A percentile compares a stretch with the other conserved stretches of the same genome.
phyloP scores from a whole-genome alignment of 2,329 filamentous ascomycete species.

The Apiospora hydei region DNA sequence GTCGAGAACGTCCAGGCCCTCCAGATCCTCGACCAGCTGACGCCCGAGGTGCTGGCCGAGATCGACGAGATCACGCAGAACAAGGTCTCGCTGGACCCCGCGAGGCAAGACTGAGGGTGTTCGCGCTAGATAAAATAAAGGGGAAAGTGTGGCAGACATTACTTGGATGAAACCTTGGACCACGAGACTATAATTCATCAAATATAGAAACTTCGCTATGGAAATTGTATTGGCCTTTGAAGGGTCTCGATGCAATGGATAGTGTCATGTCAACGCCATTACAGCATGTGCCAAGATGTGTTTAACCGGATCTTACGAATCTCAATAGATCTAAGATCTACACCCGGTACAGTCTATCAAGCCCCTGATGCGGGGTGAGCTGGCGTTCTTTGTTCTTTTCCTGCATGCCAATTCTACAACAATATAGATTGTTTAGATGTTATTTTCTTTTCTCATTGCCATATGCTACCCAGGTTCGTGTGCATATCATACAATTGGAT shows the following conservation, averaged over 20 bases:
- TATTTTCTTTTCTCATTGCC: background rate
- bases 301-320: background rate
- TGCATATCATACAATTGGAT: background rate
- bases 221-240: too few relatives aligned
- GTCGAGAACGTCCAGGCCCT: conserved; percentile 66
- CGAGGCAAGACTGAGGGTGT: conserved; percentile 24
- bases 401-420: background rate
- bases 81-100: conserved; percentile 45
- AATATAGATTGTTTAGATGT: background rate
- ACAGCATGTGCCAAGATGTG: background rate
- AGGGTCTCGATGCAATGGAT: background rate
- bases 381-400: background rate
- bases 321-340: background rate
- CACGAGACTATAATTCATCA: background rate
- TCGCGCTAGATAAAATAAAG: background rate
- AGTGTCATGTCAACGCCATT: background rate
- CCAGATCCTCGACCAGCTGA: conserved; percentile 61
- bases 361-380: background rate
- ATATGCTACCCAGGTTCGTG: background rate
- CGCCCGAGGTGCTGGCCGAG: conserved; percentile 63
- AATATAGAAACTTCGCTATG: background rate
- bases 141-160: background rate
- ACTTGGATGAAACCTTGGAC: background rate
- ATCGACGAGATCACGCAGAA: conserved; percentile 67
- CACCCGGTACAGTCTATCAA: background rate